Evolutionary conservation across 1,284 basidiomycete genomes (phyloP), one percentile per base, ranked within the genome.

Genomic region (Mycena citricolor): DNA sequence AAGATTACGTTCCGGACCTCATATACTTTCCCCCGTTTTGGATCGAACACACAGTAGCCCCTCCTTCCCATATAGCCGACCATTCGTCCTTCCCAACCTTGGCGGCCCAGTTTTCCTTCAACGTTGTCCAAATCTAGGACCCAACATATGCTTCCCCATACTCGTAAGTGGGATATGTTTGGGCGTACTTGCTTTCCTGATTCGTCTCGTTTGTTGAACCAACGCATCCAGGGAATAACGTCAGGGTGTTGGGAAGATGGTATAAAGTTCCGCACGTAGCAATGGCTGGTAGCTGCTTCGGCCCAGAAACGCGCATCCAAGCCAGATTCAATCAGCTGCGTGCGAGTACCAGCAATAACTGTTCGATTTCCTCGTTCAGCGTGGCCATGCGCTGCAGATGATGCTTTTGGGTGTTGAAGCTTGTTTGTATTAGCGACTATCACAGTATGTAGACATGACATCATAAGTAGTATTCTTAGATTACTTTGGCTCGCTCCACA

Each of bases 1-100:
- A 44, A 44, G 12, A 44, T 26, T 1, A 50, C 44, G 20, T 54
- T 33, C 8, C 44, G 35, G 2, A 54, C 44, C 17, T 35, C 12
- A 33, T 28, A 54, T 0, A 54, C 30, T 3, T 31, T 17, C 10
- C n/a, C 11, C 4, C 41, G 44, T 13, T 3, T 8, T 0, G 30
- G 36, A 25, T 54, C 48, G 8, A 13, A 50, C 0, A 54, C 28
- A 0, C 44, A 14, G 19, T 54, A 54, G 3, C 48, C 51, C 5
- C 41, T 35, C 1, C 41, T 11, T 1, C 44, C 51, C 39, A 54
- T 40, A 20, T 54, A 54, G 5, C 48, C 48, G 4, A 54, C 41
- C 39, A 54, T 43, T 13, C 23, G 19, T 1, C 51, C 48, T 19
- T 47, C 29, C 51, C 51, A 53, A 4, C 30, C 22, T 23, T 53